Conservation (phyloP, 495 filamentous ascomycete genomes). For the Margaritispora aquatica region DNA sequence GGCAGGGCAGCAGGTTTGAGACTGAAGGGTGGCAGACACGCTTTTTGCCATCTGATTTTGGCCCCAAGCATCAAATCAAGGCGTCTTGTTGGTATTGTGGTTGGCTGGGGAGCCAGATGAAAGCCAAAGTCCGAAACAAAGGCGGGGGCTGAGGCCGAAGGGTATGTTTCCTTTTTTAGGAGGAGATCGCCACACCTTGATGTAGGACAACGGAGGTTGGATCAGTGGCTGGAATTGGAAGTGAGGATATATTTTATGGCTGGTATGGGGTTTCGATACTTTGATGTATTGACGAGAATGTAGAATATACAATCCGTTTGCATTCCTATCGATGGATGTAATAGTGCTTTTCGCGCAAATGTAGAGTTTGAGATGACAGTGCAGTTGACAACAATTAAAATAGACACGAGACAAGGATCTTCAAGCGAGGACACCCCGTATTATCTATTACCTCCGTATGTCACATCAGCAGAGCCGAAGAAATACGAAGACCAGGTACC, state of each 20-base stretch:
- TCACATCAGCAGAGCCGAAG: not conserved
- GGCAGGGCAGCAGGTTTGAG: not conserved
- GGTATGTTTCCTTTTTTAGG: not conserved
- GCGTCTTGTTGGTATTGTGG: not conserved
- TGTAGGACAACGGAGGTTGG: not conserved
- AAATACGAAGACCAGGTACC: no score
- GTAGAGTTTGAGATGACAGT: not conserved
- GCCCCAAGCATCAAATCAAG: no score
- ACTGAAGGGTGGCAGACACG: not conserved
- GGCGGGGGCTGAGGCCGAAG: not conserved
- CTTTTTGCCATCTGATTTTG: no score
- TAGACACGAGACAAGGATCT: not conserved
- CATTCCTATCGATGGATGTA: no score
- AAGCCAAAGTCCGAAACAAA: no score
- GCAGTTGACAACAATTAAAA: not conserved
- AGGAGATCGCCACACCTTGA: not conserved
- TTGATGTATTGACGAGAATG: no score
- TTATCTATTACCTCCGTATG: no score
- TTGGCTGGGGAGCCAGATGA: not conserved
- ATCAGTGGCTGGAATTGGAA: not conserved
- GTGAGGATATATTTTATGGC: not conserved
- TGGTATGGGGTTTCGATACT: not conserved
- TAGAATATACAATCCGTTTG: no score
- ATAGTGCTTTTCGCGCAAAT: not conserved
- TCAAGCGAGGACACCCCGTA: not conserved